phyloP scores from a whole-genome alignment of 306 rosid species.

The Dalbergia cochinchinensis region DNA sequence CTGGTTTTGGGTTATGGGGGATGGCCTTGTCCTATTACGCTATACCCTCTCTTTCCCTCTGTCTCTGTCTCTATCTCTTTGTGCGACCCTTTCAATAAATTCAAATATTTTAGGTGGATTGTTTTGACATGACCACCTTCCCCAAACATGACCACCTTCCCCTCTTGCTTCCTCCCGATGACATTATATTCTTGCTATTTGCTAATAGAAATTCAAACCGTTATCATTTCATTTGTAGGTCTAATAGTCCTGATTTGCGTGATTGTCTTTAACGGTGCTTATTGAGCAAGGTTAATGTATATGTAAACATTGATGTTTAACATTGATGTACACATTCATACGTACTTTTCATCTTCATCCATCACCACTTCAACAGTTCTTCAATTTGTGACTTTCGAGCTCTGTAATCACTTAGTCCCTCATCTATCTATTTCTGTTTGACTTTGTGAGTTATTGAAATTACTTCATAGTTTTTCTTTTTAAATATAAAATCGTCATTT shows the following conservation, averaged over 20 bases:
- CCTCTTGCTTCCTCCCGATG: constrained; percentile 27
- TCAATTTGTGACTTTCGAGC: too few relatives aligned
- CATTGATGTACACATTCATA: too few relatives aligned
- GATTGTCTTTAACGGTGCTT: background rate
- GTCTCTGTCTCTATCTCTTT: too few relatives aligned
- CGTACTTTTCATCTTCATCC: too few relatives aligned
- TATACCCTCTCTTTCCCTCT: too few relatives aligned
- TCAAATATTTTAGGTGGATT: constrained; percentile 44
- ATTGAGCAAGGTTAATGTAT: background rate
- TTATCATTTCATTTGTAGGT: constrained; percentile 23
- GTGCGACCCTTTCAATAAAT: background rate
- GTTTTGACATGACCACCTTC: constrained; percentile 52
- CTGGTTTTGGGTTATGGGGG: constrained; percentile 65
- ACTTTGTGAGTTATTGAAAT: too few relatives aligned
- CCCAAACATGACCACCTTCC: constrained; percentile 48
- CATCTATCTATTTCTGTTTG: too few relatives aligned
- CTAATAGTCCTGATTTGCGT: constrained; percentile 4
- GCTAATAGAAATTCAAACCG: constrained; percentile 22
- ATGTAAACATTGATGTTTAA: too few relatives aligned
- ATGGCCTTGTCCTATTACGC: constrained; percentile 27
- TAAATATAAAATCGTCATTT: too few relatives aligned
- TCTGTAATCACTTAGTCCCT: too few relatives aligned
- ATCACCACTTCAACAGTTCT: too few relatives aligned
- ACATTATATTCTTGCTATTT: background rate
- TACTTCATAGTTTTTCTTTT: too few relatives aligned